Evolutionary conservation across 2,329 filamentous ascomycete genomes (phyloP).

Genomic region (Graphiopsis chlorocephala): DNA sequence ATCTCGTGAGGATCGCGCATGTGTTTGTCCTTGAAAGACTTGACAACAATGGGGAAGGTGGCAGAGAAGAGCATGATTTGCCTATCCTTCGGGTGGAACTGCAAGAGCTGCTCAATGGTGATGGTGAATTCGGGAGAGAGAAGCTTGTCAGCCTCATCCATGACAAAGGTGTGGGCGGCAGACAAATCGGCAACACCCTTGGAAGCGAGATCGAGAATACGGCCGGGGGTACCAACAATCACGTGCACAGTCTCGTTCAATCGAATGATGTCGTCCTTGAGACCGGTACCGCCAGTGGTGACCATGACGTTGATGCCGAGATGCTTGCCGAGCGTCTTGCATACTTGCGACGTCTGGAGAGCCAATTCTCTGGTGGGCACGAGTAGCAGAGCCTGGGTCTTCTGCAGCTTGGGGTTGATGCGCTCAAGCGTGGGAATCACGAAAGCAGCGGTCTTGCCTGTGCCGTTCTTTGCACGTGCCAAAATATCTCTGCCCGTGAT

Average conservation of each 20-base stretch:
- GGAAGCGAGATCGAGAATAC: conserved; percentile 92
- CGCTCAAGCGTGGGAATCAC: conserved; percentile 93
- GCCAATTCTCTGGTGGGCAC: conserved; percentile 96
- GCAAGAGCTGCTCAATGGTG: conserved; percentile 91
- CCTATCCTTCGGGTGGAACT: conserved; percentile 93
- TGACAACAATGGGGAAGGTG: conserved; percentile 94
- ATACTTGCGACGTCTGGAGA: conserved; percentile 97
- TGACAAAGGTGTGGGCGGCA: conserved; percentile 96
- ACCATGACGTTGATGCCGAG: conserved; percentile 99
- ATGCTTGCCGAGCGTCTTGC: conserved; percentile 97
- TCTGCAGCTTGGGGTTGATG: conserved; percentile 93
- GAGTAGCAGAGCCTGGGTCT: conserved; percentile 93
- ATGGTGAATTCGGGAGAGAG: conserved; percentile 95
- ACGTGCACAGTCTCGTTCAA: conserved; percentile 94
- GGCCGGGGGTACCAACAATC: conserved; percentile 92
- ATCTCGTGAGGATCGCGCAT: conserved; percentile 97
- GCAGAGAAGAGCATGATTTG: conserved; percentile 99
- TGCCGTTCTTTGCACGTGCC: conserved; percentile 96
- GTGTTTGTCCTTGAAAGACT: conserved; percentile 97
- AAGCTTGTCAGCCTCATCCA: conserved; percentile 99
- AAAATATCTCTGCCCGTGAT: conserved; percentile 93
- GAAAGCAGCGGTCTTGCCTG: conserved; percentile 96
- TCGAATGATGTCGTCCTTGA: conserved; percentile 95
- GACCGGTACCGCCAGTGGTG: conserved; percentile 89
- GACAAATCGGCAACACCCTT: conserved; percentile 96